These are phyloP conservation scores for Dothistroma septosporum DNA, from an alignment of 2,329 filamentous ascomycete species.

Conservation along the genomic window DNA sequence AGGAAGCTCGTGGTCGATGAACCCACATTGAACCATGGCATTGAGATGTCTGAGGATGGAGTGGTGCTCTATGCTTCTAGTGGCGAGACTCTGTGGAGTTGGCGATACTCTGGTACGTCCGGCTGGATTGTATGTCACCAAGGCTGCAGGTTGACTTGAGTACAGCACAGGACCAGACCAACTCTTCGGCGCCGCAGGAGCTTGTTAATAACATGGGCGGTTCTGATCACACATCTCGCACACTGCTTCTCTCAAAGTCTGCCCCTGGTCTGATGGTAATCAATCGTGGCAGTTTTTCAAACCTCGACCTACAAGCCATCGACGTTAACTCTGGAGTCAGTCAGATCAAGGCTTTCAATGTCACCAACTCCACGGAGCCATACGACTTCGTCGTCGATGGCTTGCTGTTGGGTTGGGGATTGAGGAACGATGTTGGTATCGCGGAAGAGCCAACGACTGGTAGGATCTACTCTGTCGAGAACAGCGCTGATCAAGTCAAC, in stretches of 20 bases:
- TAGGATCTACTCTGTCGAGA: slow-evolving; percentile 60
- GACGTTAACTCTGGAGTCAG: slow-evolving; percentile 55
- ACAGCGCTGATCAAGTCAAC: slow-evolving; percentile 61
- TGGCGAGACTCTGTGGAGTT: slow-evolving; percentile 56
- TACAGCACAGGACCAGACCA: slow-evolving; percentile 33
- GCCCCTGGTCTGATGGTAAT: slow-evolving; percentile 58
- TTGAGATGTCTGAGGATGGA: slow-evolving; percentile 47
- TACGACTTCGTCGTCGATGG: slow-evolving; percentile 52
- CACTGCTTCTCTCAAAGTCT: slow-evolving; percentile 58
- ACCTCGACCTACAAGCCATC: slow-evolving; percentile 56
- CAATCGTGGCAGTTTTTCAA: slow-evolving; percentile 60
- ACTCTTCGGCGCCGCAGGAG: slow-evolving; percentile 47
- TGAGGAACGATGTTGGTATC: slow-evolving; percentile 67
- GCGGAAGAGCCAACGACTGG: slow-evolving; percentile 56
- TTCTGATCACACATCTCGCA: slow-evolving; percentile 62
- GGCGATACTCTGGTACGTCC: slow-evolving; percentile 53
- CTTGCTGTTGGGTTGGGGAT: slow-evolving; percentile 58
- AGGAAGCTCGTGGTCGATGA: slow-evolving; percentile 29
- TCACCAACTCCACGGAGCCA: slow-evolving; percentile 39
- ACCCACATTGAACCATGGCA: slow-evolving; percentile 48
- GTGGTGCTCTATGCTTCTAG: slow-evolving; percentile 54
- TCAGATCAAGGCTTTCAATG: slow-evolving; percentile 63
- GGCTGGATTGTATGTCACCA: background rate
- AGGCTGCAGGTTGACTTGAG: background rate
- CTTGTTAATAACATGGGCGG: slow-evolving; percentile 60